A percentile compares a stretch with the other conserved stretches of the same genome.
Evolutionary conservation across 371 early-diverging fungal genomes (phyloP).

Genomic region (Synchytrium microbalum): DNA sequence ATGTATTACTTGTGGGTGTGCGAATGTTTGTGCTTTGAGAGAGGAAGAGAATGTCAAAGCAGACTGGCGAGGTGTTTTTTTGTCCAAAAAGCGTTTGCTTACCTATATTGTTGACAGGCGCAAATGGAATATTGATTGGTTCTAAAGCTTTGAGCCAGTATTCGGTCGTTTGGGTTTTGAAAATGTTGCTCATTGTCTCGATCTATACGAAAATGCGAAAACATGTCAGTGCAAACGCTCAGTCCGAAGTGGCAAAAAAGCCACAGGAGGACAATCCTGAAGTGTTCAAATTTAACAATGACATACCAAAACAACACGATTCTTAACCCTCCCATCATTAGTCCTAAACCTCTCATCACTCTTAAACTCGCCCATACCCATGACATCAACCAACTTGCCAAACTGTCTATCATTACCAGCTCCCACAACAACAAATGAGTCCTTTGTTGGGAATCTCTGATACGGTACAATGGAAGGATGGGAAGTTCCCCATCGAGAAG

Average conservation of each 20-base stretch:
- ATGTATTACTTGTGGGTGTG: constrained; percentile 77
- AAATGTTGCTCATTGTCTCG: constrained; percentile 38
- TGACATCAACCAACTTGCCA: constrained; percentile 45
- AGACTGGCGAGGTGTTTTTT: constrained; percentile 40
- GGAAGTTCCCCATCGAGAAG: constrained; percentile 68
- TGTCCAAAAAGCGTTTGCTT: too few relatives aligned
- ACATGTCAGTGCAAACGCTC: not conserved
- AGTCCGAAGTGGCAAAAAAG: constrained; percentile 28
- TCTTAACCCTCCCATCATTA: constrained; percentile 39
- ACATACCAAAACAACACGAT: constrained; percentile 31
- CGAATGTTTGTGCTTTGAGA: constrained; percentile 73
- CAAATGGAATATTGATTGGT: constrained; percentile 65
- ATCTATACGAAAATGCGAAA: constrained; percentile 17
- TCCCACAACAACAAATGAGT: constrained; percentile 78
- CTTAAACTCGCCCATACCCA: not conserved
- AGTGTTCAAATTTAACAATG: constrained; percentile 54
- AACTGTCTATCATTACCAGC: constrained; percentile 86
- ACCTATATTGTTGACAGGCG: not conserved
- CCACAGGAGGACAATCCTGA: constrained; percentile 64
- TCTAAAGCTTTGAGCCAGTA: constrained; percentile 60
- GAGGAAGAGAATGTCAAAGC: too few relatives aligned
- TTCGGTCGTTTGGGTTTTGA: constrained; percentile 43
- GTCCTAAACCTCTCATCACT: too few relatives aligned
- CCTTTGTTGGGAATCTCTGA: constrained; percentile 69
- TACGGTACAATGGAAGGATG: constrained; percentile 92